These are phyloP conservation scores for Rhodotorula sp. DNA, from an alignment of 1,284 basidiomycete genomes.

Conservation along the genomic window DNA sequence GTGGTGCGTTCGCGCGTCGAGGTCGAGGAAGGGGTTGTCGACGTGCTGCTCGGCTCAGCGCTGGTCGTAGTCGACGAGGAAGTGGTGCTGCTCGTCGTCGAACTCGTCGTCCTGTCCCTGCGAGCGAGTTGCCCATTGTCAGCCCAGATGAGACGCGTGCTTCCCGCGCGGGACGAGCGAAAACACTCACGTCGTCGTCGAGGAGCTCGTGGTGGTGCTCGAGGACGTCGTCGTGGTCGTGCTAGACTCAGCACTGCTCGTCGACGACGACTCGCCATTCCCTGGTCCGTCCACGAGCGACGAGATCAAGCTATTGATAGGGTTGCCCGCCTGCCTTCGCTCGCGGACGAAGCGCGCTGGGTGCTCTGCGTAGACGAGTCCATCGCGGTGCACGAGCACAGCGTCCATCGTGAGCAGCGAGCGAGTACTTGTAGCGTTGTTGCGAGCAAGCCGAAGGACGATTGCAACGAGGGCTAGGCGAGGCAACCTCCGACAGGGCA, in stretches of 20 bases:
- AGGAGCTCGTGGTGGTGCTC: background rate
- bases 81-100: background rate
- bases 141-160: too few species aligned
- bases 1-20: background rate
- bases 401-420: too few species aligned
- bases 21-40: background rate
- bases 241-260: background rate
- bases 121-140: too few species aligned
- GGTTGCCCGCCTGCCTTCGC: background rate
- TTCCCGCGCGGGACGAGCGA: too few species aligned
- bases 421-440: too few species aligned
- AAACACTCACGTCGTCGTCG: background rate
- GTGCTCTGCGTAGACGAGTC: constrained; percentile 1
- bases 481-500: too few species aligned
- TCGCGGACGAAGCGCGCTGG: background rate
- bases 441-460: too few species aligned
- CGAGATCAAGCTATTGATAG: background rate
- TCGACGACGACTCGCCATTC: background rate
- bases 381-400: background rate
- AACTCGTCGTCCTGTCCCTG: too few species aligned
- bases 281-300: background rate
- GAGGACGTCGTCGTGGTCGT: background rate
- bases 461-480: too few species aligned
- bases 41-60: background rate
- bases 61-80: background rate